Conservation (phyloP, 2,329 filamentous ascomycete species). For the Arthrobotrys musiformis region DNA sequence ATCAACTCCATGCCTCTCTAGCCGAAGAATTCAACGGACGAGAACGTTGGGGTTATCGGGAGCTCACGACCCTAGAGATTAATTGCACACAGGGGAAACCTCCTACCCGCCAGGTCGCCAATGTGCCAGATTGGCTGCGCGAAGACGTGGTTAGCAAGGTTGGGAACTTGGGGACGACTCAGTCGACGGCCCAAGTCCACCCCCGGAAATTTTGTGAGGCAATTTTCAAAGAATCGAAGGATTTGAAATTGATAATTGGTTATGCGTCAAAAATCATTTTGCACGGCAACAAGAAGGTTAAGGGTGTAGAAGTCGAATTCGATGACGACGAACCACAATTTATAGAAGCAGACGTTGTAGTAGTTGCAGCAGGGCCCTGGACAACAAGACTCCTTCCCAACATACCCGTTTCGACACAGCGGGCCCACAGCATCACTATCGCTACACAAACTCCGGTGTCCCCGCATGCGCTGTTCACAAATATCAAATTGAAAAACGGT, state of each 20-base stretch:
- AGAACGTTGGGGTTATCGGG: slow-evolving; percentile 80
- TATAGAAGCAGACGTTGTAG: slow-evolving; percentile 60
- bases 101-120: background rate
- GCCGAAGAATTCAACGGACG: slow-evolving; percentile 84
- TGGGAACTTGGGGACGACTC: slow-evolving; percentile 22
- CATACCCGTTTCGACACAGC: slow-evolving; percentile 66
- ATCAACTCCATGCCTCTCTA: slow-evolving; percentile 81
- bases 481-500: slow-evolving; percentile 66
- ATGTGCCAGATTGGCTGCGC: slow-evolving; percentile 35
- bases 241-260: slow-evolving; percentile 23
- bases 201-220: slow-evolving; percentile 65
- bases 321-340: slow-evolving; percentile 66
- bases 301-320: slow-evolving; percentile 33
- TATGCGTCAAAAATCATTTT: slow-evolving; percentile 28
- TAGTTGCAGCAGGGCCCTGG: slow-evolving; percentile 71
- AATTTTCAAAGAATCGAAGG: slow-evolving; percentile 63
- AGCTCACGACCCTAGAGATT: slow-evolving; percentile 48
- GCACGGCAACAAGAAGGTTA: background rate
- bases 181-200: slow-evolving; percentile 85
- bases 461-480: slow-evolving; percentile 83
- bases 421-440: slow-evolving; percentile 75
- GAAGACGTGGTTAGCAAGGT: slow-evolving; percentile 2
- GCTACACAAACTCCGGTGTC: slow-evolving; percentile 69
- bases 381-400: slow-evolving; percentile 70
- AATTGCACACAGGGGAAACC: slow-evolving; percentile 31